Conservation (phyloP, 177 flowering plant species). For the Vitis hybrid region DNA sequence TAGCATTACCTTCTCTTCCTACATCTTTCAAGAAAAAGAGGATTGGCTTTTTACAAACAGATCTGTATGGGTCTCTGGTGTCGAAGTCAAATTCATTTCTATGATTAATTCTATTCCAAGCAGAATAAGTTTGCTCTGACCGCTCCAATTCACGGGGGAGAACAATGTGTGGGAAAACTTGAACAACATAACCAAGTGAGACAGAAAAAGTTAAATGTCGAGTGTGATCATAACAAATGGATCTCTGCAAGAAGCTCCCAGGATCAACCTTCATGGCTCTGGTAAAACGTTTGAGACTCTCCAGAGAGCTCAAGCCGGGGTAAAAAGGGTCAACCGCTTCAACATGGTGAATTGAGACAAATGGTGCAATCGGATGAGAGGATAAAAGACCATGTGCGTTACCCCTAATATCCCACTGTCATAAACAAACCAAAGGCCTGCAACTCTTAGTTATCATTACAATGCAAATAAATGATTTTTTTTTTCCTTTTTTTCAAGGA, state of each 20-base stretch:
- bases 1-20: conserved; percentile 35
- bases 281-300: conserved; percentile 48
- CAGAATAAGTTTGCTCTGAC: conserved; percentile 55
- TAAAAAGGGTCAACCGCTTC: conserved; percentile 62
- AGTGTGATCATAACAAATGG: conserved; percentile 52
- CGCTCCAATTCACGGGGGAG: conserved; percentile 58
- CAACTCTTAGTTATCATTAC: not conserved
- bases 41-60: conserved; percentile 58
- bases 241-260: conserved; percentile 53
- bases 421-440: not conserved
- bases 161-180: conserved; percentile 58
- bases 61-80: conserved; percentile 37
- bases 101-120: conserved; percentile 51
- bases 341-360: conserved; percentile 65
- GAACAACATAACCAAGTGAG: conserved; percentile 64
- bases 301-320: conserved; percentile 52
- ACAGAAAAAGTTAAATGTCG: conserved; percentile 44
- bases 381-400: conserved; percentile 57
- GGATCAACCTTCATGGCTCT: conserved; percentile 52
- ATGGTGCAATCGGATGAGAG: conserved; percentile 67
- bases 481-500: not conserved
- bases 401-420: conserved; percentile 68
- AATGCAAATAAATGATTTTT: not conserved
- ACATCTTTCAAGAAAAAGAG: conserved; percentile 57
- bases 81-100: conserved; percentile 62